These are phyloP conservation scores for Cymbidium sinense DNA, from an alignment of 106 monocot species.

Conservation along the genomic window DNA sequence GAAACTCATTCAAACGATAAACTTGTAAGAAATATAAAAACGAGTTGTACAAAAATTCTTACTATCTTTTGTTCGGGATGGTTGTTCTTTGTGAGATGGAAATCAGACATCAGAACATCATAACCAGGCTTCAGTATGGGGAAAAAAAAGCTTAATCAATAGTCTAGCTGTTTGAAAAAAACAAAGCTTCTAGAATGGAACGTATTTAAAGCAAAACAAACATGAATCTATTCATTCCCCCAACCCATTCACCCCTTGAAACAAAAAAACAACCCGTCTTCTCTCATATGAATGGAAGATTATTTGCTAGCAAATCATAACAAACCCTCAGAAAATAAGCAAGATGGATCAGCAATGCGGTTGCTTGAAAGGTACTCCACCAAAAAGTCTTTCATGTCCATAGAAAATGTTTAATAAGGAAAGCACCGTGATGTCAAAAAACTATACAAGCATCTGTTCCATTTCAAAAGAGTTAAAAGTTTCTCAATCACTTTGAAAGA, in stretches of 20 bases:
- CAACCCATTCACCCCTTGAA: not conserved
- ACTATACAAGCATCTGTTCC: not conserved
- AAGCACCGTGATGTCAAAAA: not conserved
- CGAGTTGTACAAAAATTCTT: conserved; percentile 24
- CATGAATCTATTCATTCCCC: conserved; percentile 1
- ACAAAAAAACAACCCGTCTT: not conserved
- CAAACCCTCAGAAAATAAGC: not conserved
- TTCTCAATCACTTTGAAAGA: too few relatives aligned
- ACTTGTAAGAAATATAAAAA: not conserved
- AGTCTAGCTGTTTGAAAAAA: not conserved
- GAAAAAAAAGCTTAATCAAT: conserved; percentile 6
- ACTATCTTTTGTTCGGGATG: conserved; percentile 56
- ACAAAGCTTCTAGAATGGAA: not conserved
- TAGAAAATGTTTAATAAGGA: not conserved
- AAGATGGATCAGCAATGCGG: not conserved
- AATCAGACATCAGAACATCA: conserved; percentile 75
- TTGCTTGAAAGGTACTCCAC: not conserved
- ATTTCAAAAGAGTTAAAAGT: not conserved
- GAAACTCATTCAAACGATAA: not conserved
- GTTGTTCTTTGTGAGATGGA: conserved; percentile 49
- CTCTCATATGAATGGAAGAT: not conserved
- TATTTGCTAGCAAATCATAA: not conserved
- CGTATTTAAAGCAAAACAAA: not conserved
- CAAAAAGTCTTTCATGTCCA: not conserved
- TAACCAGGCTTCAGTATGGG: conserved; percentile 60